phyloP scores from a whole-genome alignment of 345 rosid species.

The Triadica sebifera region DNA sequence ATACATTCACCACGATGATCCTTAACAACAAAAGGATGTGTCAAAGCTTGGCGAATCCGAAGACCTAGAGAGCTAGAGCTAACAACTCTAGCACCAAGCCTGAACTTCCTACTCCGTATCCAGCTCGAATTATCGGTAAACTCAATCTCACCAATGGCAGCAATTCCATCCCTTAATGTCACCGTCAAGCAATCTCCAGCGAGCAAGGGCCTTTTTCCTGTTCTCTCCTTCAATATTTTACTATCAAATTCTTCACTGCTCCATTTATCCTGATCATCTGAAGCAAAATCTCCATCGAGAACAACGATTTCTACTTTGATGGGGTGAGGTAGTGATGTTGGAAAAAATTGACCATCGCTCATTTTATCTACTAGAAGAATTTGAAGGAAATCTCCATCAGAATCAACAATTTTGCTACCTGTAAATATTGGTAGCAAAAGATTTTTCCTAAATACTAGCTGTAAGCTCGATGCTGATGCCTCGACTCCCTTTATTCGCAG shows the following conservation, averaged over 20 bases:
- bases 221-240: slow-evolving; percentile 64
- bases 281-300: slow-evolving; percentile 76
- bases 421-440: slow-evolving; percentile 57
- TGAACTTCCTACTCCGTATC: slow-evolving; percentile 76
- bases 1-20: slow-evolving; percentile 98
- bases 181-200: slow-evolving; percentile 61
- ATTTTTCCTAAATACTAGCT: slow-evolving; percentile 31
- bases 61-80: slow-evolving; percentile 47
- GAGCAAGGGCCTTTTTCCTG: slow-evolving; percentile 83
- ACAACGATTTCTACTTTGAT: slow-evolving; percentile 69
- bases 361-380: slow-evolving; percentile 44
- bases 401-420: slow-evolving; percentile 59
- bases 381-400: slow-evolving; percentile 46
- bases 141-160: slow-evolving; percentile 54
- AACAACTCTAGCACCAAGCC: slow-evolving; percentile 65
- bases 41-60: slow-evolving; percentile 63
- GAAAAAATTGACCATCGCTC: slow-evolving; percentile 12
- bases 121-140: slow-evolving; percentile 95
- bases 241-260: slow-evolving; percentile 56
- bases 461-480: slow-evolving; percentile 43
- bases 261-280: slow-evolving; percentile 45
- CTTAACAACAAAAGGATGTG: slow-evolving; percentile 72
- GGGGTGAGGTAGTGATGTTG: slow-evolving; percentile 39
- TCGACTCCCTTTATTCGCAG: slow-evolving; percentile 43
- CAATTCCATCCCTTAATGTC: slow-evolving; percentile 55